These are phyloP conservation scores for Tulasnella sp. DNA, from an alignment of 768 basidiomycete species.

Conservation along the genomic window DNA sequence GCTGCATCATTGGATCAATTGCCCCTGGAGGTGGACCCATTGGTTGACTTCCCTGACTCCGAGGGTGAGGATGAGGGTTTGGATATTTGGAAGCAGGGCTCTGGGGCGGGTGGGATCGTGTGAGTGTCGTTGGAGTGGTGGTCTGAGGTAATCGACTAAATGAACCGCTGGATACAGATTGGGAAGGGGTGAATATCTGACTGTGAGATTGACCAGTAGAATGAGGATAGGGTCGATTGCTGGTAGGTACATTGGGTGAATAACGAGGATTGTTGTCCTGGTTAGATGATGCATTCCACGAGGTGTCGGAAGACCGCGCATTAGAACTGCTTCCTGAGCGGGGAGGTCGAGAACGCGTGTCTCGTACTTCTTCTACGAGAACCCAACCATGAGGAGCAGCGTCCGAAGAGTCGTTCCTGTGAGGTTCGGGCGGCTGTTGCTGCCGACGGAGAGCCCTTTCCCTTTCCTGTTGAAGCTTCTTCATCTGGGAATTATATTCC, in stretches of 20 bases:
- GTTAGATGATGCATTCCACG: neutral
- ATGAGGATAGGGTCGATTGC: slow-evolving; percentile 11
- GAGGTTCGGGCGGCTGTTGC: slow-evolving; percentile 17
- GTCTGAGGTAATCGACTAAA: neutral
- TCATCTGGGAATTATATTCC: slow-evolving; percentile 26
- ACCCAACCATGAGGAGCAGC: slow-evolving; percentile 10
- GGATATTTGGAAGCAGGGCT: slow-evolving; percentile 1
- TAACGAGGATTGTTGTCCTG: slow-evolving; percentile 2
- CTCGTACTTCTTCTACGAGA: neutral
- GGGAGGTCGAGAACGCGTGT: neutral
- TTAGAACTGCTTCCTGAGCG: neutral
- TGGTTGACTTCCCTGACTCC: neutral
- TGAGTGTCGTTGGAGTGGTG: neutral
- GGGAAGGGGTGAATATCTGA: neutral
- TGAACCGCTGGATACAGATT: neutral
- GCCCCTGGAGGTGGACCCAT: slow-evolving; percentile 6
- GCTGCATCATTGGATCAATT: slow-evolving; percentile 10
- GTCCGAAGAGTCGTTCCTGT: slow-evolving; percentile 9
- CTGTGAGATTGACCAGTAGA: neutral
- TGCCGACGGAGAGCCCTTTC: slow-evolving; percentile 25
- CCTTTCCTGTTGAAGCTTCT: slow-evolving; percentile 25
- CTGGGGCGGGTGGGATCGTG: slow-evolving; percentile 9
- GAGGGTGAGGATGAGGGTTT: slow-evolving; percentile 12
- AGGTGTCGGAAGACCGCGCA: neutral
- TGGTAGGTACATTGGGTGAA: neutral